phyloP scores from a whole-genome alignment of 1,284 basidiomycete genomes.

The Cutaneotrichosporon arboriforme region DNA sequence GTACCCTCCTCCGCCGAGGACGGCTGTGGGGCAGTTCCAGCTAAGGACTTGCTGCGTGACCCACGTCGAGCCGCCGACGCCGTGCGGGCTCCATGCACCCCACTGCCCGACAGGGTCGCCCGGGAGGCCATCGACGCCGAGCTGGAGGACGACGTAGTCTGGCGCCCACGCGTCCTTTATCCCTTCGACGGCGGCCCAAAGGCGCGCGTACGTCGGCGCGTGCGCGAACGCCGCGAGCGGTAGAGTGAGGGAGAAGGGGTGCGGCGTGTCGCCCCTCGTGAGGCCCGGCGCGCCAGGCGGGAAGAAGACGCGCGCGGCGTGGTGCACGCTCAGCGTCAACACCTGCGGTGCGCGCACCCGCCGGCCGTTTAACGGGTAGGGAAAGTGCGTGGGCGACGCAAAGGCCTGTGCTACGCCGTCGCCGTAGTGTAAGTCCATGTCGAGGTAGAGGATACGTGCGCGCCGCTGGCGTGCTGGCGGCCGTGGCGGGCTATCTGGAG shows the following conservation, averaged over 20 bases:
- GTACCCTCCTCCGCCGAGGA: constrained; percentile 64
- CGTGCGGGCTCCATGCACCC: constrained; percentile 70
- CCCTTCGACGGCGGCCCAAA: constrained; percentile 61
- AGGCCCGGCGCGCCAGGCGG: constrained; percentile 50
- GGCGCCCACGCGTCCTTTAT: constrained; percentile 64
- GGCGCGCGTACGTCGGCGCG: constrained; percentile 55
- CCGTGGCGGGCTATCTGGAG: not conserved
- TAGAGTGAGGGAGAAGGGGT: constrained; percentile 69
- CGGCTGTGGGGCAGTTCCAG: constrained; percentile 58
- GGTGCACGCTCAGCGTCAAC: constrained; percentile 78
- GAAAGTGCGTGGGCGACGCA: constrained; percentile 36
- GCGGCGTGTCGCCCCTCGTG: constrained; percentile 53
- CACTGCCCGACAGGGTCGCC: constrained; percentile 64
- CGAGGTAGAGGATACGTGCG: constrained; percentile 77
- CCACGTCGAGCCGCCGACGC: constrained; percentile 65
- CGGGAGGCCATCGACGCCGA: constrained; percentile 77
- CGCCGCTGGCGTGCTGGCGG: constrained; percentile 25
- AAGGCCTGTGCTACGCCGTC: constrained; percentile 83
- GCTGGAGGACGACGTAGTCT: constrained; percentile 74
- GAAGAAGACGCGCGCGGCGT: constrained; percentile 74
- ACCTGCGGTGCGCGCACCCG: constrained; percentile 50
- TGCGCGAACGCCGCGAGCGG: constrained; percentile 67
- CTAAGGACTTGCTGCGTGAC: constrained; percentile 57
- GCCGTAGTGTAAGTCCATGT: constrained; percentile 79
- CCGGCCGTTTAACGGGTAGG: constrained; percentile 14